Base-by-base conservation (phyloP, 257 asterid genomes). In the Solanum chiquidenum region DNA sequence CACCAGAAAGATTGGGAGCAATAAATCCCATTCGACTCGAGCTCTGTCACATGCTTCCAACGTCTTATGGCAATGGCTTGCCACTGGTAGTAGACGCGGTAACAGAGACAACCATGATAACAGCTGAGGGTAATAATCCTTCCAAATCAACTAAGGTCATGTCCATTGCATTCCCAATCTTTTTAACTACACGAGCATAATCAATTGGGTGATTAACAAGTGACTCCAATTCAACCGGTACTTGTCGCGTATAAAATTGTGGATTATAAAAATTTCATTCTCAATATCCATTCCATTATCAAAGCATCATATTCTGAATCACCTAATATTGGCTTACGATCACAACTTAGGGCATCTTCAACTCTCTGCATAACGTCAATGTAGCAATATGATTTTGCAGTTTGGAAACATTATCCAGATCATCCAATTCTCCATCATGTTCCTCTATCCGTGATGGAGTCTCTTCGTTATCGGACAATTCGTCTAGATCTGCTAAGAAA, bases 81-180 rank as follows among this genome's bases (percentile, higher is more conserved):
- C 99, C 98, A 89, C 96, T 97, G 27, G 98, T 97, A 83, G 99
- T 97, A 42, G 99, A 95, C 33, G 98, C 98, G 12, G 99, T 97
- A 60, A 97, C 98, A 31, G 99, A 97, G 83, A 97, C 94, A 4
- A 97, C 99, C 99, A 97, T 97, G 68, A 97, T 97, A 85, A 93
- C 93, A 73, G 98, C 98, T 21, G 99, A 97, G 18, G 98, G 98
- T 82, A 97, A 84, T 85, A 97, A 94, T 62, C 98, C 99, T 94
- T 97, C 99, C 52, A 97, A 95, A 85, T 97, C 99, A 87, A 97
- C 98, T 75, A 95, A 95, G 0, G 99, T 97, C 89, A 97, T 91
- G 88, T 97, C 99, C 91, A 90, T 89, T 90, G 93, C 98, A 69
- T 95, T 97, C 37, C 95, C 98, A 77, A 95, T 95, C 89, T 93